phyloP scores from a whole-genome alignment of 1,284 basidiomycete genomes.

The Limonomyces culmigenus region DNA sequence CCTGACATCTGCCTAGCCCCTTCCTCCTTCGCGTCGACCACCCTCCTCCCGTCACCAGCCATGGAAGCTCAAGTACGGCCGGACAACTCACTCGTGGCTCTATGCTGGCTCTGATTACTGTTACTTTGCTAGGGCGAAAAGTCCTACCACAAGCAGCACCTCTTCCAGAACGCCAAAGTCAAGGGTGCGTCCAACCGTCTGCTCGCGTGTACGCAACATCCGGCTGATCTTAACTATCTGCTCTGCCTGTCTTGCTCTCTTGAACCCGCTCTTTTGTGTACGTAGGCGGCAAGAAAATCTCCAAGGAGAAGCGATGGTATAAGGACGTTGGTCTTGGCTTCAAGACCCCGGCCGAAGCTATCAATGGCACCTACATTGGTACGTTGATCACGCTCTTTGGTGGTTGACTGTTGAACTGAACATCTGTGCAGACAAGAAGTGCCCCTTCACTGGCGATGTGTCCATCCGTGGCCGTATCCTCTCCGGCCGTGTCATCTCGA shows the following conservation, averaged over 20 bases:
- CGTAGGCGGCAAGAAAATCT: slow-evolving; percentile 70
- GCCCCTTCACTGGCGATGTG: slow-evolving; percentile 90
- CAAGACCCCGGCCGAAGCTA: slow-evolving; percentile 93
- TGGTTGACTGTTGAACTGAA: background rate
- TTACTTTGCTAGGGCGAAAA: slow-evolving; percentile 86
- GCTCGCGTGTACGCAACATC: slow-evolving; percentile 1
- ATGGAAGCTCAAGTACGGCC: too few species aligned
- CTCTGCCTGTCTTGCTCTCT: background rate
- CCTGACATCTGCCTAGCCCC: too few species aligned
- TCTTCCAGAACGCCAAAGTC: slow-evolving; percentile 97
- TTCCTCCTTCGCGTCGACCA: too few species aligned
- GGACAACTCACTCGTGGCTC: too few species aligned
- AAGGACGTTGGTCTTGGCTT: slow-evolving; percentile 97
- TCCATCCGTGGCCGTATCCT: slow-evolving; percentile 99
- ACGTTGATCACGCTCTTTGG: slow-evolving; percentile 16
- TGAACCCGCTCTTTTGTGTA: slow-evolving; percentile 2
- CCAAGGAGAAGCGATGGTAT: slow-evolving; percentile 97
- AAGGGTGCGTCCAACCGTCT: slow-evolving; percentile 46
- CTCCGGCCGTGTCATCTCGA: slow-evolving; percentile 93
- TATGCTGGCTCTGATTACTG: too few species aligned
- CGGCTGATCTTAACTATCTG: background rate
- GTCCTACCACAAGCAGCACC: slow-evolving; percentile 92
- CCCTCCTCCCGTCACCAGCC: too few species aligned
- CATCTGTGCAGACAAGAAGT: slow-evolving; percentile 81
- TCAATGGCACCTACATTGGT: slow-evolving; percentile 96